A percentile compares a stretch with the other conserved stretches of the same genome.
phyloP scores from a whole-genome alignment of 75 land plant genomes.

The Gnetum montanum region DNA sequence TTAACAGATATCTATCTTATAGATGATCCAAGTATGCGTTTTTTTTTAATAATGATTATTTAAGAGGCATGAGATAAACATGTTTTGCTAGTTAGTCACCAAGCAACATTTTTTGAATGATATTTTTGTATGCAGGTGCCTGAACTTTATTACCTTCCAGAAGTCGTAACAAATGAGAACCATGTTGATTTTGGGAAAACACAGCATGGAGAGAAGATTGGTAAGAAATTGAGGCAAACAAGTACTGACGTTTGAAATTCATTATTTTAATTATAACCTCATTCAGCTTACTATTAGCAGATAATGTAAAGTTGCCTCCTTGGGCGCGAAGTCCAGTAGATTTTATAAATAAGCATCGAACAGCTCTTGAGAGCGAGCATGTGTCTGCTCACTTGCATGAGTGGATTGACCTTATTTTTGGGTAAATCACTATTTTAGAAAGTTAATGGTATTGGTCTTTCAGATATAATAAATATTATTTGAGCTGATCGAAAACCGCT shows the following conservation, averaged over 20 bases:
- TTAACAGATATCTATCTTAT: too few species aligned
- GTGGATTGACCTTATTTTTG: constrained; percentile 99
- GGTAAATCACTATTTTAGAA: constrained; percentile 54
- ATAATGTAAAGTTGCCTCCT: constrained; percentile 84
- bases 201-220: constrained; percentile 73
- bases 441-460: background rate
- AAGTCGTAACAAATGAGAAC: constrained; percentile 67
- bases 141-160: constrained; percentile 93
- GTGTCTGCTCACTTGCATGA: constrained; percentile 92
- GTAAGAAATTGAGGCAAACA: constrained; percentile 56
- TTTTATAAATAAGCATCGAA: constrained; percentile 90
- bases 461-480: too few species aligned
- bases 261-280: too few species aligned
- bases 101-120: background rate
- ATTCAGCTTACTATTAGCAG: constrained; percentile 26
- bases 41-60: too few species aligned
- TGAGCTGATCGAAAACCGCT: too few species aligned
- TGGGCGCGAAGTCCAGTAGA: constrained; percentile 89
- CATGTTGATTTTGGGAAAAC: constrained; percentile 76
- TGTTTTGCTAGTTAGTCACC: background rate
- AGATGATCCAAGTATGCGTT: too few species aligned
- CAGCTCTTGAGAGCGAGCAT: constrained; percentile 95
- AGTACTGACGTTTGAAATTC: too few species aligned
- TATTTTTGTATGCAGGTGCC: constrained; percentile 59
- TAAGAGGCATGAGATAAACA: too few species aligned